Base-by-base conservation (phyloP, 1,284 basidiomycete genomes). In the Mycocalia duriaeana region DNA sequence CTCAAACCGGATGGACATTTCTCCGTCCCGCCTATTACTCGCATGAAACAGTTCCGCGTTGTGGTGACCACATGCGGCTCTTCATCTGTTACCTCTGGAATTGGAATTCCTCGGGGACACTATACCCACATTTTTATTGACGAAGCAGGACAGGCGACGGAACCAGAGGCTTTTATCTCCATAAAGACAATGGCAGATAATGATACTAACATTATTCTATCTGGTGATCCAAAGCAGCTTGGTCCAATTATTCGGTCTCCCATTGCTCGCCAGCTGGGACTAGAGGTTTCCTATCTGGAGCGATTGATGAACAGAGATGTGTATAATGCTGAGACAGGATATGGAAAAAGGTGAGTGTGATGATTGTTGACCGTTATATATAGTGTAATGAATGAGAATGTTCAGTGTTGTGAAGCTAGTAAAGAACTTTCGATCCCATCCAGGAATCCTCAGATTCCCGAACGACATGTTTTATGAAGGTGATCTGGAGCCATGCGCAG, bases 51-150 rank as follows among this genome's bases (percentile, higher is more conserved):
- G 3, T 87, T 72, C 65, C 62, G 69, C 4, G 76, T 84, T 2
- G 65, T 85, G 9, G 76, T 87, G 0, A 70, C 75, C 1, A 86
- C 82, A 0, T 85, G 81, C 44, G 68, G 79, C 3, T 81, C 79
- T 3, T 77, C 81, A 0, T 75, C 76, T 0, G 72, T 83, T 31
- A 68, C 72, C 3, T 69, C 72, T 25, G 76, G 76, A 0, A 70
- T 83, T 25, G 82, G 81, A 0, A 69, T 84, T 39, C 60, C 70
- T 1, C 66, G 72, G 4, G 81, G 79, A 0, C 79, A 84, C 60
- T 85, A 77, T 55, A 70, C 63, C 1, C 75, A 82, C 49, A 79
- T 85, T n/a, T 81, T 85, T 54, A 63, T 82, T 6, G 82, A 85
- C 56, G 82, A 85, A 53, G 81, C 81, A 3, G 82, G 79, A 0